Base-by-base conservation (phyloP, 192 early-diverging fungal species). In the Mortierella antarctica region DNA sequence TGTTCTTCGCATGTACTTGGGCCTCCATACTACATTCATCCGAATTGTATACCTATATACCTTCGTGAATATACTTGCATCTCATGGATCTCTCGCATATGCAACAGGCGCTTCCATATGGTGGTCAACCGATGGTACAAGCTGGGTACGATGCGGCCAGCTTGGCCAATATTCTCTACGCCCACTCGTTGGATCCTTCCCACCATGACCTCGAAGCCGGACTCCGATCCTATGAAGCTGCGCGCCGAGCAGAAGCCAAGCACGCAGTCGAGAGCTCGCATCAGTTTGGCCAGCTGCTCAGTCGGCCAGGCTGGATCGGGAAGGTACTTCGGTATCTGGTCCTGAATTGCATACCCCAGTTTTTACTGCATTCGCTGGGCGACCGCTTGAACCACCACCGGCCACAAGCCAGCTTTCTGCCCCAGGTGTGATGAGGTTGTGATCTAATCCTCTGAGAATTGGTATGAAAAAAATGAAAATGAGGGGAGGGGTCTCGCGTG, bases 111-210 rank as follows among this genome's bases (percentile, higher is more conserved):
- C 31, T 79, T 7, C 69, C 69, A 4, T 66, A 71, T 65, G 64
- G 57, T 12, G 76, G 76, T n/a, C 76, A 79, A 21, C 63, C 76
- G 21, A 71, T 79, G 58, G 64, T 50, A 9, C 69, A 71, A 41
- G 76, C 76, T 15, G 76, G 76, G 0, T 62, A 62, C 8, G 76
- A 79, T 57, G 76, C 76, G 18, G 64, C 40, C 13, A 46, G 42
- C 1, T 45, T 79, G 42, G 76, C 76, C 23, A 67, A 71, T 55
- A 47, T 70, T 8, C 53, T 79, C 23, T 79, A 79, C 64, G 63
- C 56, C 57, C 57, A 66, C 49, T 57, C 52, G 14, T 31, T 52
- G 39, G 51, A 70, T 50, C 49, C 17, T 21, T 65, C 62, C 12
- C n/a, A n/a, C n/a, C 50, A 12, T 4, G 2, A 60, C 47, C 23